Conservation (phyloP, 352 stramenopile species). For the Phytophthora crassamura region DNA sequence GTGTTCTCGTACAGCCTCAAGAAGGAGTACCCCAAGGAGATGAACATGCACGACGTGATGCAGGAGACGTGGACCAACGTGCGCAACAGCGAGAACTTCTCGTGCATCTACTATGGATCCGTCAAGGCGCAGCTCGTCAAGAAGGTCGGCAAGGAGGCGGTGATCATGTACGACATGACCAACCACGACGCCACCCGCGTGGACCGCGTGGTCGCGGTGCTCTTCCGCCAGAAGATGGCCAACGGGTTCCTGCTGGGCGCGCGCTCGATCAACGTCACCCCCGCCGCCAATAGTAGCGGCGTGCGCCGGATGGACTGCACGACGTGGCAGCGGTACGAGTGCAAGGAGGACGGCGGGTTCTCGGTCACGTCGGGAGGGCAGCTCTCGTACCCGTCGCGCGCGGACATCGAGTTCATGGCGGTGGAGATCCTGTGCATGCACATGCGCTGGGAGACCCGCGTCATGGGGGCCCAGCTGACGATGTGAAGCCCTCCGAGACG, state of each 20-base stretch:
- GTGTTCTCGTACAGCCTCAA: conserved; percentile 40
- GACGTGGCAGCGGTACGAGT: conserved; percentile 41
- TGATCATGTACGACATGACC: conserved; percentile 46
- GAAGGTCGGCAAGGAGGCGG: conserved; percentile 33
- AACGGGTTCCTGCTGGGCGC: conserved; percentile 43
- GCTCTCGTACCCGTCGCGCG: conserved; percentile 35
- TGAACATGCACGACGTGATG: conserved; percentile 40
- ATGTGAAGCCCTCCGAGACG: conserved; percentile 26
- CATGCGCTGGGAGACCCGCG: conserved; percentile 44
- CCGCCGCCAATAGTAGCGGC: conserved; percentile 5
- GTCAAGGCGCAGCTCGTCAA: conserved; percentile 42
- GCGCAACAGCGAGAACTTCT: conserved; percentile 39
- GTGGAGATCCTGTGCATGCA: conserved; percentile 48
- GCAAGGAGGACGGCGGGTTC: conserved; percentile 32
- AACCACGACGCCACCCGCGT: conserved; percentile 40
- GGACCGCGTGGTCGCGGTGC: conserved; percentile 40
- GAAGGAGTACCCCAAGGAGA: conserved; percentile 39
- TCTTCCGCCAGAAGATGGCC: conserved; percentile 34
- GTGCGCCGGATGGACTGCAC: conserved; percentile 40
- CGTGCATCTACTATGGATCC: conserved; percentile 40
- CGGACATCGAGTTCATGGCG: conserved; percentile 42
- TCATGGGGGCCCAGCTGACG: conserved; percentile 23
- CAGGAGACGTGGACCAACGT: conserved; percentile 37
- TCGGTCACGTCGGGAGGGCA: conserved; percentile 36
- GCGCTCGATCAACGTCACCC: conserved; percentile 30